These are phyloP conservation scores for Zygosaccharomyces bailii DNA, from an alignment of 805 yeast species.

Conservation along the genomic window DNA sequence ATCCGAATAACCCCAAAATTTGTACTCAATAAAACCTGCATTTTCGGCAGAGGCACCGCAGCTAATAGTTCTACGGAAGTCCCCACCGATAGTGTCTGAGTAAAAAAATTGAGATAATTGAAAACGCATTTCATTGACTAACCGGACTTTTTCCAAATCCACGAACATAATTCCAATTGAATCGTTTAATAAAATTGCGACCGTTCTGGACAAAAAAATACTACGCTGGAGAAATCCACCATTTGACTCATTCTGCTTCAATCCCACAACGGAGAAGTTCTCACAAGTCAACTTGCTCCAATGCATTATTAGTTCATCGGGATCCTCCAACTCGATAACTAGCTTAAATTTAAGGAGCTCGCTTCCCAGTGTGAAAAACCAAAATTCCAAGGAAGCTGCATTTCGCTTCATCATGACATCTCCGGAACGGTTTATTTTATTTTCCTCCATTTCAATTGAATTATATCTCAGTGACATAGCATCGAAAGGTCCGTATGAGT, in stretches of 20 bases:
- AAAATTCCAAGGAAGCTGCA: constrained; percentile 11
- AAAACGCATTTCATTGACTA: not conserved
- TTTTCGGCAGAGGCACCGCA: constrained; percentile 17
- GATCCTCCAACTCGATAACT: constrained; percentile 12
- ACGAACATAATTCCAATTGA: constrained; percentile 4
- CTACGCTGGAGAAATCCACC: not conserved
- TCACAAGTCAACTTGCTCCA: constrained; percentile 9
- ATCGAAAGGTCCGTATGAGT: constrained; percentile 2
- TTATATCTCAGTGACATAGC: constrained; percentile 5
- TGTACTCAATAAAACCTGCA: constrained; percentile 15
- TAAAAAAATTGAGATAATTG: constrained; percentile 9
- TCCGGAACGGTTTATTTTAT: constrained; percentile 1
- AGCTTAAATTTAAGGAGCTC: constrained; percentile 8
- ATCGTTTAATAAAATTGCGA: constrained; percentile 1
- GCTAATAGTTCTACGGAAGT: constrained; percentile 8
- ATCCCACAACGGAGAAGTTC: not conserved
- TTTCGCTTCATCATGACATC: constrained; percentile 4
- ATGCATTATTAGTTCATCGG: constrained; percentile 10
- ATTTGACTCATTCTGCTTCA: not conserved
- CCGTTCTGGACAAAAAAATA: not conserved
- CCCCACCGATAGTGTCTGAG: constrained; percentile 11
- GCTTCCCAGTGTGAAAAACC: constrained; percentile 5
- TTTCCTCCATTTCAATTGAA: not conserved
- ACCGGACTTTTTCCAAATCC: constrained; percentile 1
- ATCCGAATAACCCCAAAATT: constrained; percentile 10